Conservation (phyloP, 2,329 filamentous ascomycete genomes). For the Fusarium mangiferae region DNA sequence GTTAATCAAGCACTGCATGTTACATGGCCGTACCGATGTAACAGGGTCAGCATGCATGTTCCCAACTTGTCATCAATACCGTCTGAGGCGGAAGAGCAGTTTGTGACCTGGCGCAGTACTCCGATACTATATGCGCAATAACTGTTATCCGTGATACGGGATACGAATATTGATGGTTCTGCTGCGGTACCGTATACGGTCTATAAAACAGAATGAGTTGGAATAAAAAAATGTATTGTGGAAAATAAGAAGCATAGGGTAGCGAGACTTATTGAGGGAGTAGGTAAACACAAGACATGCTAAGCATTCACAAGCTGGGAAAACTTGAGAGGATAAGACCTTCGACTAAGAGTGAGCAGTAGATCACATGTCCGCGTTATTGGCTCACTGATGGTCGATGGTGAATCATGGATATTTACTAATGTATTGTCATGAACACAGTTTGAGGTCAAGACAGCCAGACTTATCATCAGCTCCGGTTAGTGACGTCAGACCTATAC, state of each 20-base stretch:
- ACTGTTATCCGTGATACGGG: background rate
- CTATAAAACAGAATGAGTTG: background rate
- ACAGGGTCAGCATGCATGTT: background rate
- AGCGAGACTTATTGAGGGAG: background rate
- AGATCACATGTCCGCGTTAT: background rate
- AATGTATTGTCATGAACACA: background rate
- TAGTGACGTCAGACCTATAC: conserved; percentile 18
- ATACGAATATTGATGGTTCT: background rate
- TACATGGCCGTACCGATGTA: background rate
- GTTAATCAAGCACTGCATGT: background rate
- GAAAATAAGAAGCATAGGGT: background rate
- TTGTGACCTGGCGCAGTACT: background rate
- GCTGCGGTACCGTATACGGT: background rate
- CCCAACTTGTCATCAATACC: background rate
- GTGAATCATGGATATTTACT: conserved; percentile 8
- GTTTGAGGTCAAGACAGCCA: background rate
- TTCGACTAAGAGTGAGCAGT: background rate
- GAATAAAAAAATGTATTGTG: background rate
- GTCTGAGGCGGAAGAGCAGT: background rate
- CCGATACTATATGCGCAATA: background rate
- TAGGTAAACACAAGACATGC: background rate
- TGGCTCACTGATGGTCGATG: background rate
- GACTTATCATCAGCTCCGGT: background rate
- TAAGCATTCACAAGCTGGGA: background rate
- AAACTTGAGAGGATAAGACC: background rate